Evolutionary conservation across 169 alveolate genomes (phyloP), one percentile per base, ranked within the genome.

Genomic region (Cardiosporidium cionae): DNA sequence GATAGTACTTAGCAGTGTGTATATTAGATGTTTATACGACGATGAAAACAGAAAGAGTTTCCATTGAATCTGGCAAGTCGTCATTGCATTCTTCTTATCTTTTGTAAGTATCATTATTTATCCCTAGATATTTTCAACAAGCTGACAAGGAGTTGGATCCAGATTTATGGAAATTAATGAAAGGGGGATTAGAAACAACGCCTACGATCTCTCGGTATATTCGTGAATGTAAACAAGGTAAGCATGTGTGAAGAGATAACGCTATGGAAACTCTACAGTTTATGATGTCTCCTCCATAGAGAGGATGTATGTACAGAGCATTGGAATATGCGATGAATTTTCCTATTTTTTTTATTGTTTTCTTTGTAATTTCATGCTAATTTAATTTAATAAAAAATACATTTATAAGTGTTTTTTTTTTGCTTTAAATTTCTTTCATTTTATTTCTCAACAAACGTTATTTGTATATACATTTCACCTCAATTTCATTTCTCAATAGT

Each of bases 111-210:
- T 58, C 52, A 7, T 5, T 25, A 52, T 4, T 7, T 25, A 5
- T 58, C 0, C 52, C 32, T 68, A 36, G 80, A 35, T 81, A 81
- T 29, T 81, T 78, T 65, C 68, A 74, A 53, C 87, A 85, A 68
- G 90, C 90, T 0, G 84, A 81, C 65, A 71, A 76, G 78, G 86
- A 81, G 78, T 81, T 85, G 65, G 84, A 68, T 1, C 33, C 28
- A 28, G 28, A 44, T 7, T 35, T 53, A 27, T 81, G 86, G 86
- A 32, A n/a, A 3, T 76, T 81, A 34, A 81, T 81, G 86, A 76
- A 81, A 28, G 53, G 44, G 25, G 78, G 74, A 27, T 31, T 65
- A 27, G 74, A 72, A 4, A 68, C 69, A 28, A 70, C 76, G 25
- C 83, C 86, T 58, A 74, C 78, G 31, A 71, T 81, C 25, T 34